Base-by-base conservation (phyloP, 2,329 filamentous ascomycete species). In the Fusarium bulbicola region DNA sequence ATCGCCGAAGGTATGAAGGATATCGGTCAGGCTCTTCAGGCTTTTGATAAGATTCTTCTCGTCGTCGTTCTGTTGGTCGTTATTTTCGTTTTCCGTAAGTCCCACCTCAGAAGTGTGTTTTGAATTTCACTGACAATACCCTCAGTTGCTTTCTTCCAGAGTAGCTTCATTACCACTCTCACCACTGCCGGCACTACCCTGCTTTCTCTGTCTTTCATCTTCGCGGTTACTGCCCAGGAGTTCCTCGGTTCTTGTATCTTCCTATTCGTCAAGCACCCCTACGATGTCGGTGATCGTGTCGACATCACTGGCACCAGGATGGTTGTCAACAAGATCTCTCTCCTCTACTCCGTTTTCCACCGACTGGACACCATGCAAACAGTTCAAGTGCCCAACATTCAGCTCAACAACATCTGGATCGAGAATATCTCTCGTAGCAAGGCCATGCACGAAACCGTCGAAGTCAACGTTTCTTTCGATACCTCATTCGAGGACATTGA, bases 221-320 rank as follows among this genome's bases (percentile, higher is more conserved):
- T 99, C 81, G 92, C 95, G 30, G 92, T 92, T 63, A 98, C 95
- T 4, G 92, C 92, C 7, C 95, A 98, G 82, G 96, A 99, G 82
- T 93, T 99, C 72, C 89, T 99, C n/a, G 95, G 95, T 78, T 98
- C 95, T 42, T 98, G 95, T 85, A 97, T 99, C 79, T 99, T 99
- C 86, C 86, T 99, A 3, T 99, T 99, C 78, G 94, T 98, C 85
- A 99, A 99, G 86, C 96, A 99, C 81, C 95, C 96, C 1, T 98
- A 93, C 81, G 96, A 99, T 80, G 95, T 98, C 28, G 95, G 95
- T 69, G 96, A 99, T 81, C 92, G 96, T 32, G 93, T 98, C 47
- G 95, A 98, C 77, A 92, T 98, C 72, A 84, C 81, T 59, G 86
- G 86, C 21, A 87, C 92, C 73, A 87, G 91, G 76, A 90, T 97